phyloP scores from a whole-genome alignment of 208 protist species.

The Leishmania major region DNA sequence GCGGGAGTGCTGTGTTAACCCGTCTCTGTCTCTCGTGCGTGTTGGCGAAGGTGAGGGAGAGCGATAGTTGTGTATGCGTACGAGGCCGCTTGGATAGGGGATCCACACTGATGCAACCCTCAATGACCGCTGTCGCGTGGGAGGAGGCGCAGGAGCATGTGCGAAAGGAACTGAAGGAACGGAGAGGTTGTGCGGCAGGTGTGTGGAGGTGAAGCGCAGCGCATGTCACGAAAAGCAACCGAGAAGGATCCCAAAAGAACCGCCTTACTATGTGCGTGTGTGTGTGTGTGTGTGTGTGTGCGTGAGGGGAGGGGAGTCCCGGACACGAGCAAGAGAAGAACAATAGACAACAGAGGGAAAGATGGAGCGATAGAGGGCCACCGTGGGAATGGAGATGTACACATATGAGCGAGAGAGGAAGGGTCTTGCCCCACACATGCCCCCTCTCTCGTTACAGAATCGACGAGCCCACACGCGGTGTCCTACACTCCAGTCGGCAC shows the following conservation, averaged over 20 bases:
- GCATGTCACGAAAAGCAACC: neutral
- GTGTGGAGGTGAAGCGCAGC: neutral
- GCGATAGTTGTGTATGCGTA: neutral
- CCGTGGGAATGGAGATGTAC: neutral
- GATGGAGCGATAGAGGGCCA: constrained; percentile 5
- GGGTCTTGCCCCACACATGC: neutral
- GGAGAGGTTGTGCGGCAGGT: constrained; percentile 1
- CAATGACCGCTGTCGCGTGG: neutral
- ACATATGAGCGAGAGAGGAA: constrained; percentile 7
- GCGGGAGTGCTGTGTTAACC: neutral
- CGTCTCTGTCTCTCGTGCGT: neutral
- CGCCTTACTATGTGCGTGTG: neutral
- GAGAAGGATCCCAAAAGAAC: neutral
- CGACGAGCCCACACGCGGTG: neutral
- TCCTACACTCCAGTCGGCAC: neutral
- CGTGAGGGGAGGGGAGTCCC: neutral
- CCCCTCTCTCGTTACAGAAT: neutral
- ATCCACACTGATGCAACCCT: neutral
- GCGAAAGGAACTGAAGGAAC: constrained; percentile 22
- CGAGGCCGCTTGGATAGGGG: neutral
- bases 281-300: too few species aligned
- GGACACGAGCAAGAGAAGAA: neutral
- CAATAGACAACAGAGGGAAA: constrained; percentile 11
- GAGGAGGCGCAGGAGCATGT: neutral
- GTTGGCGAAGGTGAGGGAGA: neutral